Conservation (phyloP, 2,329 filamentous ascomycete genomes). For the Penicillium occitanis region DNA sequence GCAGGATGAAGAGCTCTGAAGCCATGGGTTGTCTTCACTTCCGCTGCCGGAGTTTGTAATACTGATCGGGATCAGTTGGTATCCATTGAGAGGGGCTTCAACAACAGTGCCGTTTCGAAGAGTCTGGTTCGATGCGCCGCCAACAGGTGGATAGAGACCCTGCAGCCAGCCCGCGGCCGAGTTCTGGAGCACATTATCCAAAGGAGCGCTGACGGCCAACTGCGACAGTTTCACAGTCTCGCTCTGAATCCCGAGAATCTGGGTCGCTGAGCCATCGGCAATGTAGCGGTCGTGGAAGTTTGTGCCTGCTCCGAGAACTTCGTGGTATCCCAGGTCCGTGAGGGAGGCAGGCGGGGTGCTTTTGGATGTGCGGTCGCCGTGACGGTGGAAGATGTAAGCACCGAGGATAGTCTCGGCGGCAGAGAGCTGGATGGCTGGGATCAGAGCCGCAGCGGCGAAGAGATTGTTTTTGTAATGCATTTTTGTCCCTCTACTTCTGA, state of each 20-base stretch:
- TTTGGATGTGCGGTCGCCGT: constrained; percentile 86
- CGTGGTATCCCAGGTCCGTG: constrained; percentile 74
- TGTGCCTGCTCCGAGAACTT: constrained; percentile 70
- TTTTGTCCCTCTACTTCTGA: not conserved
- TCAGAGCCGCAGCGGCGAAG: constrained; percentile 17
- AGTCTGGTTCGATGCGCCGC: constrained; percentile 54
- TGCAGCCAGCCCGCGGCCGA: constrained; percentile 80
- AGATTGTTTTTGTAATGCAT: constrained; percentile 12
- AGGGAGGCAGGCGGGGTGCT: constrained; percentile 67
- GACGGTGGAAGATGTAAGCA: constrained; percentile 82
- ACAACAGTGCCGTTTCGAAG: constrained; percentile 70
- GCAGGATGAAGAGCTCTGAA: constrained; percentile 59
- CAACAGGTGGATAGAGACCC: constrained; percentile 79
- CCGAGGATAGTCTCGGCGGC: constrained; percentile 70
- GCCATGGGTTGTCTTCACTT: constrained; percentile 57
- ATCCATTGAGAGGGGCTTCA: constrained; percentile 70
- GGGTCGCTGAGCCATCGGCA: constrained; percentile 55
- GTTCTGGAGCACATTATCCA: constrained; percentile 74
- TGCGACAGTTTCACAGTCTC: constrained; percentile 68
- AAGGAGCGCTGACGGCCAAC: constrained; percentile 69
- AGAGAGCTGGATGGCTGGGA: constrained; percentile 11
- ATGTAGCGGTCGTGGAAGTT: constrained; percentile 81
- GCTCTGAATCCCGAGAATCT: constrained; percentile 66
- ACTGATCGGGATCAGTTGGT: constrained; percentile 78
- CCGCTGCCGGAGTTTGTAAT: constrained; percentile 61